Conservation (phyloP, 1,284 basidiomycete genomes). For the Cystobasidium slooffiae region DNA sequence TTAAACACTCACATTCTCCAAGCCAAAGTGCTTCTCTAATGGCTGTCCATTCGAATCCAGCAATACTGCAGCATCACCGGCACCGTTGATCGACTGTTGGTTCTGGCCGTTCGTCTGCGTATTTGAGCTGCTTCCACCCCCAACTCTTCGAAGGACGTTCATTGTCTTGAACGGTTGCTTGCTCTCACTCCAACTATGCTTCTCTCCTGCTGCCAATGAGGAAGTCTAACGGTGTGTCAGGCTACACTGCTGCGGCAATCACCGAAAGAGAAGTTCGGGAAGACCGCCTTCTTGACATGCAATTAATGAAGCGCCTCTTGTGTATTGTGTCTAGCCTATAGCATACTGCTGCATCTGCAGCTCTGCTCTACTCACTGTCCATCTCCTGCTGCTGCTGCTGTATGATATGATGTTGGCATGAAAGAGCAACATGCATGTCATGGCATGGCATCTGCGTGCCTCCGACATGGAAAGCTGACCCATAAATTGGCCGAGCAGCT, state of each 20-base stretch:
- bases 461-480: neutral
- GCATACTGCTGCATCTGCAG: conserved; percentile 19
- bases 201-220: neutral
- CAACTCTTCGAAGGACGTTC: conserved; percentile 39
- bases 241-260: neutral
- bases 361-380: neutral
- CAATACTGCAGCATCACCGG: conserved; percentile 14
- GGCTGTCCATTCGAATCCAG: conserved; percentile 31
- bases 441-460: too few relatives aligned
- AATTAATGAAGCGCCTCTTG: neutral
- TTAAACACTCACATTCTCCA: conserved; percentile 77
- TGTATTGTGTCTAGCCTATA: neutral
- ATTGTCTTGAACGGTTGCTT: neutral
- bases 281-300: neutral
- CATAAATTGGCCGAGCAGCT: neutral
- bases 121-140: conserved; percentile 34
- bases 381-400: too few relatives aligned
- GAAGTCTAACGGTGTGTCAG: neutral
- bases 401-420: too few relatives aligned
- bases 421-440: too few relatives aligned
- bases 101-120: neutral
- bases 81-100: conserved; percentile 24
- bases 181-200: neutral
- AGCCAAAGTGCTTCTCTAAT: conserved; percentile 68
- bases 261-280: neutral